Evolutionary conservation across 768 basidiomycete species (phyloP).

Genomic region (Boletus rubropictus): DNA sequence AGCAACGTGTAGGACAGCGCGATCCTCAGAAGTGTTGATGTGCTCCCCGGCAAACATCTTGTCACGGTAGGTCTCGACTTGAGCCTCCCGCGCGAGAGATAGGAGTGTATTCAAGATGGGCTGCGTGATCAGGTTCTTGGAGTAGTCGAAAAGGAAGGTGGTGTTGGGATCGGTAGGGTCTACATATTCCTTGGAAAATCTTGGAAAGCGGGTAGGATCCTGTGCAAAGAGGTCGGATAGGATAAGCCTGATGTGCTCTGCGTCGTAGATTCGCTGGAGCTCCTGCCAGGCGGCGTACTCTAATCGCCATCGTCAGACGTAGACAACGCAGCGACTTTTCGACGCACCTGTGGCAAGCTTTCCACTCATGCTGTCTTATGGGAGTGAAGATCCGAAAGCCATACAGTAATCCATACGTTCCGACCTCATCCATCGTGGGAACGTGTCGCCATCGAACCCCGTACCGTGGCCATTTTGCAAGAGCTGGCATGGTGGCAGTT

Average conservation of each 20-base stretch:
- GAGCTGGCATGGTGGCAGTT: too few relatives aligned
- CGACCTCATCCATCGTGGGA: conserved; percentile 21
- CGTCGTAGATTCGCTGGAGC: conserved; percentile 78
- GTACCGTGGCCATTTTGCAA: too few relatives aligned
- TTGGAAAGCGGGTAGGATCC: conserved; percentile 81
- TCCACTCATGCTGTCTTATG: conserved; percentile 48
- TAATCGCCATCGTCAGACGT: conserved; percentile 28
- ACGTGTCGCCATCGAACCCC: not conserved
- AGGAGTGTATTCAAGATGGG: conserved; percentile 77
- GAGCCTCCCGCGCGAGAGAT: conserved; percentile 76
- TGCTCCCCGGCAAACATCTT: conserved; percentile 94
- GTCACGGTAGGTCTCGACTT: conserved; percentile 78
- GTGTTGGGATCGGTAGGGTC: conserved; percentile 60
- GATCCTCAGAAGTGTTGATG: conserved; percentile 98
- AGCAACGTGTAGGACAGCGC: conserved; percentile 93
- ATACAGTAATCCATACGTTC: conserved; percentile 13
- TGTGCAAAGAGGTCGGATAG: conserved; percentile 90
- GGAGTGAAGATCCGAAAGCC: conserved; percentile 1
- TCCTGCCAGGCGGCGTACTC: conserved; percentile 90
- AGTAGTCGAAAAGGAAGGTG: conserved; percentile 90
- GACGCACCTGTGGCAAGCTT: conserved; percentile 53
- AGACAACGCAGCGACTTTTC: not conserved
- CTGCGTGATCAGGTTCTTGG: conserved; percentile 91
- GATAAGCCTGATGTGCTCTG: conserved; percentile 64
- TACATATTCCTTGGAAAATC: conserved; percentile 74